Base-by-base conservation (phyloP, 2,329 filamentous ascomycete genomes). In the Cryoendolithus antarcticus region DNA sequence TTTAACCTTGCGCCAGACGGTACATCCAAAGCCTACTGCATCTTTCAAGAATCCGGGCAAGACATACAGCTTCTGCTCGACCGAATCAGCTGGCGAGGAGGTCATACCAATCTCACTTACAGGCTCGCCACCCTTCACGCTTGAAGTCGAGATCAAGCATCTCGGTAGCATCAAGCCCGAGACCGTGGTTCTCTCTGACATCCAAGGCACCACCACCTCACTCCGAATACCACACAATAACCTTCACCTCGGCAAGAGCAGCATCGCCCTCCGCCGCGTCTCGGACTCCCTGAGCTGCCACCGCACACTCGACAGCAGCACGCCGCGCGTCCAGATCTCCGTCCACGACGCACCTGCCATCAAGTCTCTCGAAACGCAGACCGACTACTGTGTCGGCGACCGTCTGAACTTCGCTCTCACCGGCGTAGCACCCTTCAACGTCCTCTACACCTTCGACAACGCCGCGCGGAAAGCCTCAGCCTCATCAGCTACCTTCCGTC, bases 321-420 rank as follows among this genome's bases (percentile, higher is more conserved):
- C 77, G 0, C 82, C 85, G 0, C 77, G 83, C 6, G 85, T 98
- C 10, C 82, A 93, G 54, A 83, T 98, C 35, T 82, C 89, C 44
- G 83, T 98, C 6, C 93, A 88, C 52, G 86, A 96, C 52, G 85
- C 91, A 1, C 91, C 91, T 1, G 83, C 83, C 5, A 93, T 96
- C 51, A 84, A 88, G 42, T 78, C 89, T 3, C 71, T 94, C 29
- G 88, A 96, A 55, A 78, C 82, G 15, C 79, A 83, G 44, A 72
- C 72, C 10, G 85, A 98, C 63, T 95, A 89, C 63, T 98, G 91
- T 61, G 88, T 98, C 8, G 91, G 93, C 48, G 91, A 98, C 60
- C 81, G 88, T 39, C 81, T 98, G 48, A 82, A 84, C 3, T 98
- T 94, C 63, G 86, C 85, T 0, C 75, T 98, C 4, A 85, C 86